phyloP scores from a whole-genome alignment of 116 monocot genomes.

The Dioscorea cayenensis region DNA sequence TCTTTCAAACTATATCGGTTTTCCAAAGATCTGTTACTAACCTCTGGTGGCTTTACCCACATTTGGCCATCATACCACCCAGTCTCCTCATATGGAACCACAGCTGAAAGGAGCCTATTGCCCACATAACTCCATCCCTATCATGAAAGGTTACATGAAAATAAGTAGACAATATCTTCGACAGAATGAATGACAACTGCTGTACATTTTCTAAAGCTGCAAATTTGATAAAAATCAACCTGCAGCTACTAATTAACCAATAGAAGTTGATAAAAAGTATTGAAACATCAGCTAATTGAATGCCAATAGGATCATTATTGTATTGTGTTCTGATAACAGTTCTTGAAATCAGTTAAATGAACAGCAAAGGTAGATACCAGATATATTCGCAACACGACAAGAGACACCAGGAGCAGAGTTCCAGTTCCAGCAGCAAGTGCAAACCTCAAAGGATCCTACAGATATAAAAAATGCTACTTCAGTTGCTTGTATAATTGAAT shows the following conservation, averaged over 20 bases:
- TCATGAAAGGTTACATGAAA: conserved; percentile 1
- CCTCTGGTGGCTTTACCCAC: conserved; percentile 98
- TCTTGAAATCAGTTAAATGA: not conserved
- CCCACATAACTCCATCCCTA: conserved; percentile 99
- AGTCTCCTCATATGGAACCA: conserved; percentile 88
- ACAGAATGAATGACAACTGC: too few species aligned
- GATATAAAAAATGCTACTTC: not conserved
- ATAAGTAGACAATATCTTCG: too few species aligned
- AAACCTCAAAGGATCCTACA: conserved; percentile 84
- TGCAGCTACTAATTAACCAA: too few species aligned
- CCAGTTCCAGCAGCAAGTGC: conserved; percentile 78
- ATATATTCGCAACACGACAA: conserved; percentile 77
- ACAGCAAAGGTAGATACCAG: conserved; percentile 44
- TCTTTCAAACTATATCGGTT: too few species aligned
- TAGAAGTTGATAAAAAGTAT: too few species aligned
- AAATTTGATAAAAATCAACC: too few species aligned
- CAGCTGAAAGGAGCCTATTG: conserved; percentile 82
- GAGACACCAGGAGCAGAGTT: conserved; percentile 67
- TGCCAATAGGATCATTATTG: too few species aligned
- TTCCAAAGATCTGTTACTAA: conserved; percentile 9
- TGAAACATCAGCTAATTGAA: too few species aligned
- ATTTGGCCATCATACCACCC: conserved; percentile 98
- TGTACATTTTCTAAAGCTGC: too few species aligned
- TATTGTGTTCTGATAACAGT: not conserved
- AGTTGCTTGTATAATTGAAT: too few species aligned